Base-by-base conservation (phyloP, 257 asterid genomes). In the Solanum medicagineum region DNA sequence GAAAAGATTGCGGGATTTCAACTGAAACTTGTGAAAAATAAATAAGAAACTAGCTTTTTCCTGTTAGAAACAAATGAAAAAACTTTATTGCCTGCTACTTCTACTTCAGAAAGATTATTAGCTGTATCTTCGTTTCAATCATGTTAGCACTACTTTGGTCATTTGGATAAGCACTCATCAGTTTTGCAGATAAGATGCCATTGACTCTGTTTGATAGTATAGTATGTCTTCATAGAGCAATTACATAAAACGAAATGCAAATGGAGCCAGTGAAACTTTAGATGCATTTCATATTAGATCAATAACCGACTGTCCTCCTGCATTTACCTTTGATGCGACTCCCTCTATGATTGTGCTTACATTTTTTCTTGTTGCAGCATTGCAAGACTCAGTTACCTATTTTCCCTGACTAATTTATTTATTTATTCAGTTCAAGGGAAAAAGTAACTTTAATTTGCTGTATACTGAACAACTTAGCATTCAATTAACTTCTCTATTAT, bases 1-100 rank as follows among this genome's bases (percentile, higher is more conserved):
- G 92, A 93, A 90, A 88, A 88, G 99, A 47, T 91, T 95, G 59
- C 88, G 92, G 90, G 99, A 95, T 86, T 94, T 95, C 91, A 93
- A 93, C 87, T 93, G 94, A 95, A 90, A 69, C 29, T 53, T 63
- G 1, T 74, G 81, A 22, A 47, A 47, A 47, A 0, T 74, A 59
- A 47, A 47, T 7, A 26, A 74, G 82, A 49, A 24, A 8, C 24
- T 49, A 75, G 62, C 81, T 13, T 74, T 7, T 74, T 74, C 60
- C 60, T 74, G 22, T 74, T 47, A 74, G 59, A 49, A 84, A n/a
- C 69, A 32, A 62, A 29, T 19, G 54, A 62, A 66, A 32, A 68
- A 47, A 22, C n/a, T 70, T 84, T 49, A 69, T 66, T 53, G 70
- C 73, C 83, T 71, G 59, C 85, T 81, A 45, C 14, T 17, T 81